Base-by-base conservation (phyloP, 352 stramenopile genomes). In the Globisporangium uncinulatum region DNA sequence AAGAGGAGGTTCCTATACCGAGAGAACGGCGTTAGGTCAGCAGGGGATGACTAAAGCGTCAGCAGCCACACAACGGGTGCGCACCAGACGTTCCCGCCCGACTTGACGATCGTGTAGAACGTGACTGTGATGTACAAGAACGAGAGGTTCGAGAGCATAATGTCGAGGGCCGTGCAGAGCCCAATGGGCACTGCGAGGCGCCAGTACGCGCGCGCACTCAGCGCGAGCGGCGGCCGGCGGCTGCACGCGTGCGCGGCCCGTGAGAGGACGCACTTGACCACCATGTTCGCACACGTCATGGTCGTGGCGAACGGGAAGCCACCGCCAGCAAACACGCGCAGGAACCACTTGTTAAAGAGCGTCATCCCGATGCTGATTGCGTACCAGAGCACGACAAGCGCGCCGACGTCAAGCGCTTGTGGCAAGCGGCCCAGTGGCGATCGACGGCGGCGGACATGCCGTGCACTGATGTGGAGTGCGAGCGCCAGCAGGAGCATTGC, bases 31-130 rank as follows among this genome's bases (percentile, higher is more conserved):
- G n/a, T n/a, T n/a, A n/a, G n/a, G n/a, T n/a, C n/a, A n/a, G n/a
- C n/a, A n/a, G n/a, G n/a, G n/a, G n/a, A n/a, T n/a, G n/a, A n/a
- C n/a, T n/a, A n/a, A n/a, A n/a, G n/a, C n/a, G n/a, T n/a, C n/a
- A n/a, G n/a, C 32, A 37, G 32, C 32, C 32, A 37, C 9, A 37
- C 32, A 37, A 37, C 32, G 32, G 9, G 41, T 6, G 66, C 51
- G 41, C 63, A 76, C 79, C 86, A 95, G 11, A 92, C 74, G 50
- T 94, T 89, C 11, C 68, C 78, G 15, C 74, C 71, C 0, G 79
- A 89, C 59, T 94, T 92, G 47, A 90, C 81, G 44, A 94, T 79
- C 29, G 86, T 95, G 69, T 92, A 93, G 60, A 95, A 86, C 24
- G 82, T 90, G 15, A 94, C 84, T 0, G 79, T 92, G 61, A 94